Evolutionary conservation across 108 stramenopile genomes (phyloP).

Genomic region (Stephanodiscus triporus): DNA sequence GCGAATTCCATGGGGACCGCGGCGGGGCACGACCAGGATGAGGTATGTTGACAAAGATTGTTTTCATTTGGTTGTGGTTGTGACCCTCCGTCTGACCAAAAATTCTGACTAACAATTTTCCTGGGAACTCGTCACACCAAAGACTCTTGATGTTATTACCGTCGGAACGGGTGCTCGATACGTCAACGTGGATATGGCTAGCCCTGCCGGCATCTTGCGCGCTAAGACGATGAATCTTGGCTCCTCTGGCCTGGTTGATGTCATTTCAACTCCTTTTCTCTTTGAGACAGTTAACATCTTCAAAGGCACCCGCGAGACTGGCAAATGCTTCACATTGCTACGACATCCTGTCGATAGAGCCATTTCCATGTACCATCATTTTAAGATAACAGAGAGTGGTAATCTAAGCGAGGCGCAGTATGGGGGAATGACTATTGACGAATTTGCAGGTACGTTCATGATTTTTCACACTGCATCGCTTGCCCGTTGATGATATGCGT

Average conservation of each 20-base stretch:
- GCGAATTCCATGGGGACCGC: constrained; percentile 36
- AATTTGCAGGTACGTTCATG: constrained; percentile 30
- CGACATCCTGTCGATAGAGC: constrained; percentile 53
- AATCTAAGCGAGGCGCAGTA: constrained; percentile 27
- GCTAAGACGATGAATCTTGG: constrained; percentile 36
- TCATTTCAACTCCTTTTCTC: constrained; percentile 43
- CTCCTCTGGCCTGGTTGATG: constrained; percentile 27
- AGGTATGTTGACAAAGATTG: constrained; percentile 9
- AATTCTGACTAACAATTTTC: not conserved
- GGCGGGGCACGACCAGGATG: constrained; percentile 27
- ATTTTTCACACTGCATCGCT: no score
- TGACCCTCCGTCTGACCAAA: not conserved
- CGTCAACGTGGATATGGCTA: constrained; percentile 45
- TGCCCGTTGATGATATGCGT: no score
- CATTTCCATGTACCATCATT: constrained; percentile 41
- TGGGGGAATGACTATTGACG: constrained; percentile 45
- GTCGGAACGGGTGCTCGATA: constrained; percentile 32
- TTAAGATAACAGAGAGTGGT: constrained; percentile 19
- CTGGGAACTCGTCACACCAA: not conserved
- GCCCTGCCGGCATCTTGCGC: constrained; percentile 28
- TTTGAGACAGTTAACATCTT: constrained; percentile 36
- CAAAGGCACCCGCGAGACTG: constrained; percentile 18
- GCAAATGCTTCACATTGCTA: constrained; percentile 45
- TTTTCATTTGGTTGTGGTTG: not conserved
- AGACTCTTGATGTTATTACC: constrained; percentile 23